Evolutionary conservation across 2,329 filamentous ascomycete species (phyloP), one percentile per base, ranked within the genome.

Genomic region (Cordyceps tenuipes): DNA sequence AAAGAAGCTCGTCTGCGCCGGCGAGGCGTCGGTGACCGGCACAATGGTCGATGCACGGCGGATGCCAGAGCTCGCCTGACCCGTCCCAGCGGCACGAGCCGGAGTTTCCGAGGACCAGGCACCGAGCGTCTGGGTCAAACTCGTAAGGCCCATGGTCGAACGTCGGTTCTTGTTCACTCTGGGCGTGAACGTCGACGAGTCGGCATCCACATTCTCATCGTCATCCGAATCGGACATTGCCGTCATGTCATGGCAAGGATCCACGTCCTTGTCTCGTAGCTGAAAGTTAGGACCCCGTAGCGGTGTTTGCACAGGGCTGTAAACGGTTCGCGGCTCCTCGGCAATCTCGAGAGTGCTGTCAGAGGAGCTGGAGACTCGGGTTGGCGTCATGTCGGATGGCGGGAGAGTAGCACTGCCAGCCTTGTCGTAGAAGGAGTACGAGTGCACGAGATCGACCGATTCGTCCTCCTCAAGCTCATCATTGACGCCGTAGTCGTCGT

Each of bases 71-170:
- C 41, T 43, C 0, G 61, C 47, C 10, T 52, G 52, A 19, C 46
- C 55, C 21, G 58, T 29, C 34, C 52, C 57, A 7, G 6, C 43
- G 17, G 36, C 6, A 63, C 81, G 79, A 6, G 70, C 67, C 3
- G 84, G 83, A 63, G 82, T 88, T 26, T 77, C 77, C 1, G 86
- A 77, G 63, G 80, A 79, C 87, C 88, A 90, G 26, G 79, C 77
- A 61, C 76, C 79, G 5, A 90, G 73, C 66, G 86, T 81, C 43
- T 80, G 75, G 4, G 83, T 83, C 43, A 90, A 73, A 26, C 85
- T 83, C 1, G 85, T 88, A 63, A 89, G 87, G 2, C 84, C 84
- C 63, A 73, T 66, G 2, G 68, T 71, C 3, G 68, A 71, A 21
- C 71, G 67, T 29, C 70, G 66, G 26, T 70, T 68, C 26, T 62